A percentile compares a stretch with the other conserved stretches of the same genome.
Evolutionary conservation across 768 basidiomycete genomes (phyloP).

Genomic region (Kwoniella shandongensis): DNA sequence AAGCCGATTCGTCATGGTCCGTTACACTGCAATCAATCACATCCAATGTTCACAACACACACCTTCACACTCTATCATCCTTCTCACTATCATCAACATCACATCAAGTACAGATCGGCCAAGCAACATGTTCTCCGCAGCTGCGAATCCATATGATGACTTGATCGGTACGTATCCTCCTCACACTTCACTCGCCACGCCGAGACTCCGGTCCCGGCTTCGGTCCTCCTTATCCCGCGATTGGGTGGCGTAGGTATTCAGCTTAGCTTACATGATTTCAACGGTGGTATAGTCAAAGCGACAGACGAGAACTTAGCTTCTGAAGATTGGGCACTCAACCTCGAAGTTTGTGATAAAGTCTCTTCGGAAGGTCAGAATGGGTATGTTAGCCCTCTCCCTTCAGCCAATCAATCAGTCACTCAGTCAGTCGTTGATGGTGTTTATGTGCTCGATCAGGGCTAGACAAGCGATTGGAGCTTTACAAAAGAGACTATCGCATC

Average conservation of each 20-base stretch:
- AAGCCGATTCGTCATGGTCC: no score
- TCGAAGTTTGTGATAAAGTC: constrained; percentile 96
- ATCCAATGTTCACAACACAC: no score
- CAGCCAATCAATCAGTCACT: no score
- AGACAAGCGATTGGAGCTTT: constrained; percentile 79
- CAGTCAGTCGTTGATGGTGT: no score
- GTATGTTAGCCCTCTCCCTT: constrained; percentile 57
- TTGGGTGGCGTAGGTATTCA: no score
- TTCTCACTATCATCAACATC: neutral
- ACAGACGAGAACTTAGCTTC: constrained; percentile 95
- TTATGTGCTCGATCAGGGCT: no score
- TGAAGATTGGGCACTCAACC: constrained; percentile 93
- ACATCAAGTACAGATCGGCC: neutral
- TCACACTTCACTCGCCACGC: no score
- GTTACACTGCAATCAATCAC: no score
- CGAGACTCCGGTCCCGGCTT: no score
- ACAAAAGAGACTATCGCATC: constrained; percentile 85
- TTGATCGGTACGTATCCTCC: constrained; percentile 71
- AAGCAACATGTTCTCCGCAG: constrained; percentile 45
- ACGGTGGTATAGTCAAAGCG: constrained; percentile 93
- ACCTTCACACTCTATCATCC: no score
- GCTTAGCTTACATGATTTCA: no score
- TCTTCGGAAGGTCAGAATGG: constrained; percentile 81
- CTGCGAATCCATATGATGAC: constrained; percentile 68
- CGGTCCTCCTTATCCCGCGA: no score